Percentiles rank a stretch among this genome's conserved stretches.
Evolutionary conservation across 768 basidiomycete genomes (phyloP).

Genomic region (Lactifluus volemus): DNA sequence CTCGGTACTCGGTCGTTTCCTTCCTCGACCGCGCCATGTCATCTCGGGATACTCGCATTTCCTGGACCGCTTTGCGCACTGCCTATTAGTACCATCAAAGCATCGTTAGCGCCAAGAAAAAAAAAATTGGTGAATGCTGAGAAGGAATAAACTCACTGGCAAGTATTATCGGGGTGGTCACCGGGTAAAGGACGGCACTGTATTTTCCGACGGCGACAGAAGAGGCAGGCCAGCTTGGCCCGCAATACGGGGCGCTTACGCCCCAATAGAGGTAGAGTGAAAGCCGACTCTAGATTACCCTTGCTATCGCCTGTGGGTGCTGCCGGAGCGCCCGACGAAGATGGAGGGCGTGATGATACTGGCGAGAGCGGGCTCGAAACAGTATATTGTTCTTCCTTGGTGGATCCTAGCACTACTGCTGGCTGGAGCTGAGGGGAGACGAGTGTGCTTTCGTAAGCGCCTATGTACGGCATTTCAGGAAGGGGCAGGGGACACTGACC

Average conservation of each 20-base stretch:
- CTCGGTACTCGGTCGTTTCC: neutral
- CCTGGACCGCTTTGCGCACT: slow-evolving; percentile 12
- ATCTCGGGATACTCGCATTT: slow-evolving; percentile 14
- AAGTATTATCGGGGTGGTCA: neutral
- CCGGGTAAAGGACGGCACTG: slow-evolving; percentile 10
- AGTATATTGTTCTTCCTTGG: slow-evolving; percentile 7
- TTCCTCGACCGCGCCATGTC: slow-evolving; percentile 16
- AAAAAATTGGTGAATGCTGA: neutral
- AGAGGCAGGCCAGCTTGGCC: slow-evolving; percentile 13
- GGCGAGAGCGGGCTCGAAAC: slow-evolving; percentile 14
- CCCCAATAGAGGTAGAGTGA: slow-evolving; percentile 7
- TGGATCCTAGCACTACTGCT: neutral
- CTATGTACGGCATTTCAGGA: neutral
- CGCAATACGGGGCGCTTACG: slow-evolving; percentile 17
- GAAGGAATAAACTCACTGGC: slow-evolving; percentile 7
- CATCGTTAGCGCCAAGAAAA: neutral
- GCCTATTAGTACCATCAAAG: neutral
- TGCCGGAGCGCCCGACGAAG: slow-evolving; percentile 10
- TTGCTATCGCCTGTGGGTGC: neutral
- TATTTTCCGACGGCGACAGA: slow-evolving; percentile 18
- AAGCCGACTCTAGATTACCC: slow-evolving; percentile 3
- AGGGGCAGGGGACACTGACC: neutral
- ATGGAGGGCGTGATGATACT: slow-evolving; percentile 10
- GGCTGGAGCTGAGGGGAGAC: slow-evolving; percentile 8
- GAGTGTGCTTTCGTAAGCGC: neutral